A percentile compares a stretch with the other conserved stretches of the same genome.
Evolutionary conservation across 2,329 filamentous ascomycete genomes (phyloP).

Genomic region (Colletotrichum salicis): DNA sequence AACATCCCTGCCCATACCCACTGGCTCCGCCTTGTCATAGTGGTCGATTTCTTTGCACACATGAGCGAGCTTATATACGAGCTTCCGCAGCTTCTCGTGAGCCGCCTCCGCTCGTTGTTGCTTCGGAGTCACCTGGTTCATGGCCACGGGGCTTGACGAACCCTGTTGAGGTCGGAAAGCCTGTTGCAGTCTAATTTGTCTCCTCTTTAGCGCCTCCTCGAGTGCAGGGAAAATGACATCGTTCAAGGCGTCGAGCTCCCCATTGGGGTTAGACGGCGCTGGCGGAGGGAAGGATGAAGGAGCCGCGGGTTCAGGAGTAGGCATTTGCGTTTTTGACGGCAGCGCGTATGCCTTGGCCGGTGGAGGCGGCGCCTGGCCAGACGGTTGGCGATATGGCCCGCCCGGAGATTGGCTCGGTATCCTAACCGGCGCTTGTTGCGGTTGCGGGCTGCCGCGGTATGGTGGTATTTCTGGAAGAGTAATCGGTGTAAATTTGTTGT

Average conservation of each 20-base stretch:
- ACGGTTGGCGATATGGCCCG: slow-evolving; percentile 38
- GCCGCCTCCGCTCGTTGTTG: slow-evolving; percentile 76
- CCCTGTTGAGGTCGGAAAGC: slow-evolving; percentile 54
- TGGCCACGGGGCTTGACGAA: slow-evolving; percentile 42
- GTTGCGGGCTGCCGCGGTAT: slow-evolving; percentile 53
- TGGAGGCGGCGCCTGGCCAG: slow-evolving; percentile 31
- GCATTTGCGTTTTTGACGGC: slow-evolving; percentile 46
- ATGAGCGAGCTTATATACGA: slow-evolving; percentile 84
- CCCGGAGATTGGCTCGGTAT: slow-evolving; percentile 32
- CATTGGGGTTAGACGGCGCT: slow-evolving; percentile 67
- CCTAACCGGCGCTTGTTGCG: slow-evolving; percentile 41
- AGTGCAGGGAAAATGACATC: slow-evolving; percentile 94
- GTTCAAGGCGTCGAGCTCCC: slow-evolving; percentile 85
- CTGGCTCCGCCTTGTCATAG: slow-evolving; percentile 85
- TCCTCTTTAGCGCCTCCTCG: slow-evolving; percentile 87
- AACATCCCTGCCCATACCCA: slow-evolving; percentile 93
- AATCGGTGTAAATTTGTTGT: slow-evolving; percentile 54
- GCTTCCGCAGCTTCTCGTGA: slow-evolving; percentile 83
- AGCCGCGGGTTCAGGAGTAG: slow-evolving; percentile 46
- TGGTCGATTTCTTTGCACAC: slow-evolving; percentile 91
- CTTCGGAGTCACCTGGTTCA: slow-evolving; percentile 65
- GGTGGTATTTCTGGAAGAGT: slow-evolving; percentile 66
- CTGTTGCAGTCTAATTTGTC: slow-evolving; percentile 71
- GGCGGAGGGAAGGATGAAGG: slow-evolving; percentile 66
- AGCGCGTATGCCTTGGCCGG: slow-evolving; percentile 39